These are phyloP conservation scores for Neostapfia colusana DNA, from an alignment of 176 grass and related monocot species.

Conservation along the genomic window DNA sequence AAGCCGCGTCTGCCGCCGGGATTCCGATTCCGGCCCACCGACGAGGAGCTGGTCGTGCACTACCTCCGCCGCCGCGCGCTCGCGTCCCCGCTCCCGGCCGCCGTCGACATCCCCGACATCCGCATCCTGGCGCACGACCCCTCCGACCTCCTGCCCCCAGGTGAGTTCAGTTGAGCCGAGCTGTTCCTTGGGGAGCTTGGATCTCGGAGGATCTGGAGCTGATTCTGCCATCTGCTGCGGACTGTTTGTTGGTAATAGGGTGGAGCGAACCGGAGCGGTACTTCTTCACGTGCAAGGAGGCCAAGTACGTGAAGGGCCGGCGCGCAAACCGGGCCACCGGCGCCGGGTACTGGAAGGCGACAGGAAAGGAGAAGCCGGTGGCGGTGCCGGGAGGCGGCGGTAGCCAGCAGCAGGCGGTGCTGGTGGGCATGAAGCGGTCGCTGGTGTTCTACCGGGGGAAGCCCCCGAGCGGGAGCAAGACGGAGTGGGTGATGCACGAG, in stretches of 20 bases:
- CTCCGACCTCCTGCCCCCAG: conserved; percentile 56
- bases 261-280: conserved; percentile 58
- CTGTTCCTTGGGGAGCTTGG: neutral
- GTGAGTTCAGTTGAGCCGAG: neutral
- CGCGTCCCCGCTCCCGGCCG: conserved; percentile 49
- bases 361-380: conserved; percentile 66
- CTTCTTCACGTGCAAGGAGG: conserved; percentile 70
- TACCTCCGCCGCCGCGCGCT: conserved; percentile 68
- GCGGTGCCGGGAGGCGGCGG: neutral
- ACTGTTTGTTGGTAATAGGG: conserved; percentile 7
- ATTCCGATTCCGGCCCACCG: conserved; percentile 72
- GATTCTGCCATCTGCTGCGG: too few relatives aligned
- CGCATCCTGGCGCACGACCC: conserved; percentile 65
- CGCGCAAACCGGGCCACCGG: conserved; percentile 58
- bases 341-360: conserved; percentile 73
- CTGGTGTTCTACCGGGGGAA: conserved; percentile 70
- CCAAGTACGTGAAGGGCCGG: conserved; percentile 63
- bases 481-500: conserved; percentile 82
- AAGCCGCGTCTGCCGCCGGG: conserved; percentile 46
- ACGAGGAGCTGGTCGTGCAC: conserved; percentile 66
- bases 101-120: conserved; percentile 63
- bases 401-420: conserved; percentile 27
- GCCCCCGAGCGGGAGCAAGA: conserved; percentile 46
- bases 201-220: neutral
- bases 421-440: conserved; percentile 64